These are phyloP conservation scores for Sporobolomyces roseus DNA, from an alignment of 768 basidiomycete species.

Conservation along the genomic window DNA sequence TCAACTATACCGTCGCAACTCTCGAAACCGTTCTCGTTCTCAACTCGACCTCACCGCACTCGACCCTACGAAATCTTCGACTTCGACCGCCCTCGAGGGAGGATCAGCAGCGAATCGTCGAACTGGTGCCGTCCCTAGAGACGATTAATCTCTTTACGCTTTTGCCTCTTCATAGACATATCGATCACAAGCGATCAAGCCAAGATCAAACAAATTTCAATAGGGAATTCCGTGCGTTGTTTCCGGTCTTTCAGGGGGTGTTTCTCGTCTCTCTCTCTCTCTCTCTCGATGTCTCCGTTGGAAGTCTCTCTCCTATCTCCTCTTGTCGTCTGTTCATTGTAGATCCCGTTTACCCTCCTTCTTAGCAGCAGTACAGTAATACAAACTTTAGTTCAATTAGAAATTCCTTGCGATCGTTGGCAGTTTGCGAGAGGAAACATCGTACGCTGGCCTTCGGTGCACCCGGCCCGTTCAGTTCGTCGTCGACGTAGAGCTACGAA, in stretches of 20 bases:
- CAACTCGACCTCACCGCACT: slow-evolving; percentile 31
- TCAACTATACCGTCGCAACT: slow-evolving; percentile 11
- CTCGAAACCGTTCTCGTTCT: slow-evolving; percentile 23
- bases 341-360: background rate
- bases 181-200: background rate
- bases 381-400: background rate
- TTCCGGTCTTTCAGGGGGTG: background rate
- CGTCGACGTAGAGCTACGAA: no score
- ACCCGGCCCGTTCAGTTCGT: background rate
- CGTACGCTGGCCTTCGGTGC: background rate
- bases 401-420: background rate
- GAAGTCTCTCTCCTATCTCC: background rate
- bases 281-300: background rate
- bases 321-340: background rate
- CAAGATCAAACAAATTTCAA: background rate
- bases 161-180: slow-evolving; percentile 1
- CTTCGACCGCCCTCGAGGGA: background rate
- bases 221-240: no score
- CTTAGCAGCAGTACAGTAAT: background rate
- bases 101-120: background rate
- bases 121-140: no score
- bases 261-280: background rate
- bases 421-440: background rate
- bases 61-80: slow-evolving; percentile 4
- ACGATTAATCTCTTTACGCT: background rate